phyloP scores from a whole-genome alignment of 2,329 filamentous ascomycete genomes.

The Dactylonectria estremocensis region DNA sequence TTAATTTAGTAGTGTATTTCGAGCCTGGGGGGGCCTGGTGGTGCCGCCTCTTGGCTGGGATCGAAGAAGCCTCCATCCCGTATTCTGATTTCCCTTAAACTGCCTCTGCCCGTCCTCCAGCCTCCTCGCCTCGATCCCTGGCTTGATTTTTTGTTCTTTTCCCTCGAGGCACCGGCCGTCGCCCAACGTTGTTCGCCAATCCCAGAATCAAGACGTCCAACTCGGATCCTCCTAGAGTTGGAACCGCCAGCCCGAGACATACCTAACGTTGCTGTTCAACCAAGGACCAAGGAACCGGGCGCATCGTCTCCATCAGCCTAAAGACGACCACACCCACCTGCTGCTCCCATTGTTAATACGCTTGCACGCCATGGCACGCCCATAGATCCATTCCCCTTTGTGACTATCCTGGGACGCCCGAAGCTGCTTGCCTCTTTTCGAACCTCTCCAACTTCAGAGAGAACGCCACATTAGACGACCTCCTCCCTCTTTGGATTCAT shows the following conservation, averaged over 20 bases:
- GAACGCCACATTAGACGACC: not conserved
- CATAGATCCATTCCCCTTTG: slow-evolving; percentile 15
- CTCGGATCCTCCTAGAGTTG: not conserved
- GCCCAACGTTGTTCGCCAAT: slow-evolving; percentile 6
- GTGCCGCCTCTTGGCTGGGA: not conserved
- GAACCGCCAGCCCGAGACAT: not conserved
- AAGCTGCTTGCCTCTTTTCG: not conserved
- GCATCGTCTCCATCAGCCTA: slow-evolving; percentile 2
- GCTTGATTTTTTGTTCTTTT: not conserved
- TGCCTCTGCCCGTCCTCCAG: slow-evolving; percentile 22
- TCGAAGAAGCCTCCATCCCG: slow-evolving; percentile 9
- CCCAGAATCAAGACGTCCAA: slow-evolving; percentile 5
- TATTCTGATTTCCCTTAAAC: slow-evolving; percentile 23
- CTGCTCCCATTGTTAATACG: not conserved
- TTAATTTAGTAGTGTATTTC: not conserved
- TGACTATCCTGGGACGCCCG: not conserved
- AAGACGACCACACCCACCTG: slow-evolving; percentile 1
- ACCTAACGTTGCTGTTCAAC: not conserved
- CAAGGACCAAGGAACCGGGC: not conserved
- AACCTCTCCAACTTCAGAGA: not conserved
- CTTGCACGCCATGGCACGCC: slow-evolving; percentile 23
- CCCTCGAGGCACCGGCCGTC: slow-evolving; percentile 21
- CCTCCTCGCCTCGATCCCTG: slow-evolving; percentile 9
- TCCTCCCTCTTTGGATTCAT: not conserved
- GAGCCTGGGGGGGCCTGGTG: not conserved